phyloP scores from a whole-genome alignment of 2,329 filamentous ascomycete species.

The Colletotrichum caudatum region DNA sequence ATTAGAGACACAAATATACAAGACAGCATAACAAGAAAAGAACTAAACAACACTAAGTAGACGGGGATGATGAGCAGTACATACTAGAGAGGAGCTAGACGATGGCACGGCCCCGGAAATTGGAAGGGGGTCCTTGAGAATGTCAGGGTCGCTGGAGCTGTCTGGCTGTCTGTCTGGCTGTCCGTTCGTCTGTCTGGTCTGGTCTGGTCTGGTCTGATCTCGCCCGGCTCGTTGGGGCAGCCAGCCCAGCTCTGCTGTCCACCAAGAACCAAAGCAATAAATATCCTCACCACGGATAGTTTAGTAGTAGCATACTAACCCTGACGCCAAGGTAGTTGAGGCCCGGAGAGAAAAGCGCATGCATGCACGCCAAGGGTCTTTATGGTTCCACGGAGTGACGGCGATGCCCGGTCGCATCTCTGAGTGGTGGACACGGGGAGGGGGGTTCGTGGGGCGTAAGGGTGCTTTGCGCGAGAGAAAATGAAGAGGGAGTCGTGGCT shows the following conservation, averaged over 20 bases:
- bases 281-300: slow-evolving; percentile 10
- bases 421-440: slow-evolving; percentile 28
- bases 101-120: slow-evolving; percentile 31
- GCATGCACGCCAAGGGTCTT: slow-evolving; percentile 32
- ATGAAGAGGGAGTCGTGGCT: slow-evolving; percentile 39
- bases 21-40: slow-evolving; percentile 33
- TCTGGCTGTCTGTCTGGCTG: slow-evolving; percentile 32
- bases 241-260: not conserved
- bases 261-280: slow-evolving; percentile 3
- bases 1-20: slow-evolving; percentile 25
- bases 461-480: slow-evolving; percentile 27
- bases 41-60: not conserved
- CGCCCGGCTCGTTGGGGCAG: slow-evolving; percentile 4
- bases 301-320: not conserved
- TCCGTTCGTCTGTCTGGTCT: slow-evolving; percentile 12
- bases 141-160: slow-evolving; percentile 36
- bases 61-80: slow-evolving; percentile 3
- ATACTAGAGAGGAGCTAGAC: slow-evolving; percentile 10
- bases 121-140: slow-evolving; percentile 40
- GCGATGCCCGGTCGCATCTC: slow-evolving; percentile 30
- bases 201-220: not conserved
- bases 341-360: slow-evolving; percentile 32
- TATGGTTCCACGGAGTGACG: slow-evolving; percentile 35
- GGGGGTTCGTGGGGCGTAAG: slow-evolving; percentile 31
- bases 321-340: slow-evolving; percentile 26